Percentiles rank a stretch among this genome's conserved stretches.
Conservation (phyloP, 2,329 filamentous ascomycete species). For the Ascochyta viciae-villosae region DNA sequence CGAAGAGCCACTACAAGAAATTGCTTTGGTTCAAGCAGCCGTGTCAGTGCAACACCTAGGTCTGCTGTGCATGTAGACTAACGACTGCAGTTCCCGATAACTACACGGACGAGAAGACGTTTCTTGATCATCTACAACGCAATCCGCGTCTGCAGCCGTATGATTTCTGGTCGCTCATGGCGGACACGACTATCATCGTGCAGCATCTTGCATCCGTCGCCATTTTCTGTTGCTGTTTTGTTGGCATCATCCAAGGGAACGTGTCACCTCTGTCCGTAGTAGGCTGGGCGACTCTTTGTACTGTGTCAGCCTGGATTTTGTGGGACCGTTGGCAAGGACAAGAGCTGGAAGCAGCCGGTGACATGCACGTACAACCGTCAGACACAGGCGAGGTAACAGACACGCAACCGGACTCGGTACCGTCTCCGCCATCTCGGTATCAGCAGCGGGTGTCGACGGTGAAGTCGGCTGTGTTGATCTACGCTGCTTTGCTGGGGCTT, state of each 20-base stretch:
- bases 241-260: constrained; percentile 84
- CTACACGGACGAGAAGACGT: constrained; percentile 96
- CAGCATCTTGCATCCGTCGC: constrained; percentile 95
- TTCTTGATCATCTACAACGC: constrained; percentile 92
- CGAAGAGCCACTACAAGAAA: constrained; percentile 88
- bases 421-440: constrained; percentile 50
- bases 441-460: constrained; percentile 77
- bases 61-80: constrained; percentile 2
- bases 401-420: background rate
- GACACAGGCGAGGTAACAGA: background rate
- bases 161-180: constrained; percentile 96
- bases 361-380: background rate
- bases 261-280: constrained; percentile 92
- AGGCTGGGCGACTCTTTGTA: constrained; percentile 81
- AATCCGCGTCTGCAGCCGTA: constrained; percentile 94
- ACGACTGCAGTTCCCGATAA: constrained; percentile 82
- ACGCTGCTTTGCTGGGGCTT: constrained; percentile 87
- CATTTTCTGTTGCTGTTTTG: constrained; percentile 93
- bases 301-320: constrained; percentile 84
- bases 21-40: constrained; percentile 97
- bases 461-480: constrained; percentile 92
- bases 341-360: constrained; percentile 59
- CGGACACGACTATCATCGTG: constrained; percentile 93
- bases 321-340: constrained; percentile 91
- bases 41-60: constrained; percentile 62